Conservation (phyloP, 495 filamentous ascomycete species). For the Podospora anserina region DNA sequence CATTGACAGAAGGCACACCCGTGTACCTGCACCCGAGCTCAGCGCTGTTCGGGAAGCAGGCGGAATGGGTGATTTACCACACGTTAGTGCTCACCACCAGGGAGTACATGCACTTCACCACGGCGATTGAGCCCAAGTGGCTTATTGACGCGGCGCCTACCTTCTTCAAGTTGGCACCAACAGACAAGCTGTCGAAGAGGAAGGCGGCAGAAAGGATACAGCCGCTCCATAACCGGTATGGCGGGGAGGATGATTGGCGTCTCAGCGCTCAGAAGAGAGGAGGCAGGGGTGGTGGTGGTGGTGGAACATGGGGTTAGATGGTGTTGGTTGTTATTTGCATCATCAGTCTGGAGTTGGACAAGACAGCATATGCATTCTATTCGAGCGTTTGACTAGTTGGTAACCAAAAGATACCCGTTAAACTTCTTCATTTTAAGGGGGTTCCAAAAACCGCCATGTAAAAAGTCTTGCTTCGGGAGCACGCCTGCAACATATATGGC, state of each 20-base stretch:
- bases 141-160: slow-evolving; percentile 89
- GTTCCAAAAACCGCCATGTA: no score
- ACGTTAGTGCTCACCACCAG: slow-evolving; percentile 85
- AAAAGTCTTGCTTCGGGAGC: no score
- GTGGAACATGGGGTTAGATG: slow-evolving; percentile 81
- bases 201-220: slow-evolving; percentile 94
- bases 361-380: not conserved
- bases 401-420: not conserved
- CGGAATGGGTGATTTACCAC: slow-evolving; percentile 94
- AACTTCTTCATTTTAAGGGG: not conserved
- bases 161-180: slow-evolving; percentile 97
- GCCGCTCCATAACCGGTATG: slow-evolving; percentile 88
- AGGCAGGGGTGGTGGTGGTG: slow-evolving; percentile 85
- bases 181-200: slow-evolving; percentile 80
- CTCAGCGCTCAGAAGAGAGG: slow-evolving; percentile 83
- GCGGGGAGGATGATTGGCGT: slow-evolving; percentile 86
- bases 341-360: not conserved
- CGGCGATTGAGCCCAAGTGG: slow-evolving; percentile 88
- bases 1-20: slow-evolving; percentile 87
- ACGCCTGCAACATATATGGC: no score
- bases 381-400: not conserved
- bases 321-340: not conserved
- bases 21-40: slow-evolving; percentile 91
- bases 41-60: slow-evolving; percentile 90
- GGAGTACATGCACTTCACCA: slow-evolving; percentile 96